These are phyloP conservation scores for Mortierella sp. DNA, from an alignment of 371 early-diverging fungal genomes.

Conservation along the genomic window DNA sequence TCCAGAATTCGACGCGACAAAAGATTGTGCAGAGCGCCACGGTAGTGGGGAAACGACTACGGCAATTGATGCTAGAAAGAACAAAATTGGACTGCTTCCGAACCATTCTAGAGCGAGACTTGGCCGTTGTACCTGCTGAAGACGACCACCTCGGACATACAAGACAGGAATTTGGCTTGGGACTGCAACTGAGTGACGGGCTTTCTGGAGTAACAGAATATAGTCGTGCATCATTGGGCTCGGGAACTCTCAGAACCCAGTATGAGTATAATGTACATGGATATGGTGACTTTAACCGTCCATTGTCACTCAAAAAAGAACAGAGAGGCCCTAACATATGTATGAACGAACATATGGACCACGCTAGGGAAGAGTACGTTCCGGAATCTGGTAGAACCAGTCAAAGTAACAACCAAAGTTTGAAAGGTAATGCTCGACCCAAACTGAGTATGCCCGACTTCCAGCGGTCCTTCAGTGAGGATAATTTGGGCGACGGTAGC, in stretches of 20 bases:
- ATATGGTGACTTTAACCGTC: conserved; percentile 7
- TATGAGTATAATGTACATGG: not conserved
- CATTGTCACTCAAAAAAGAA: not conserved
- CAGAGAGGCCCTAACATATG: not conserved
- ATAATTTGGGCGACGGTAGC: conserved; percentile 15
- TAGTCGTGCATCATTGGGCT: conserved; percentile 12
- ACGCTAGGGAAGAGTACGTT: conserved; percentile 32
- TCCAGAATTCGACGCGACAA: conserved; percentile 73
- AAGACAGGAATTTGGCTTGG: not conserved
- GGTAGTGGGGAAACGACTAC: conserved; percentile 65
- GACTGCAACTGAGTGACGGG: not conserved
- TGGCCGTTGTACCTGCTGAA: conserved; percentile 38
- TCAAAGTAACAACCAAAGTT: conserved; percentile 30
- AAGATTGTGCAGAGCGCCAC: conserved; percentile 69
- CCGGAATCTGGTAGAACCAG: conserved; percentile 35
- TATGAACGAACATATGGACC: conserved; percentile 29
- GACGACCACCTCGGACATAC: not conserved
- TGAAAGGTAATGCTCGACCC: not conserved
- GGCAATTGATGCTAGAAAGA: conserved; percentile 66
- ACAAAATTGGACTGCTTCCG: conserved; percentile 78
- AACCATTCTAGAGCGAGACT: conserved; percentile 77
- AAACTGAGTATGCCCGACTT: conserved; percentile 27
- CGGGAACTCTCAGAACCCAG: not conserved
- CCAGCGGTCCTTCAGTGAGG: conserved; percentile 29
- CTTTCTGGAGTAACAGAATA: conserved; percentile 22